These are phyloP conservation scores for Pedinophyceae sp. DNA, from an alignment of 139 green algal genomes.

Conservation along the genomic window DNA sequence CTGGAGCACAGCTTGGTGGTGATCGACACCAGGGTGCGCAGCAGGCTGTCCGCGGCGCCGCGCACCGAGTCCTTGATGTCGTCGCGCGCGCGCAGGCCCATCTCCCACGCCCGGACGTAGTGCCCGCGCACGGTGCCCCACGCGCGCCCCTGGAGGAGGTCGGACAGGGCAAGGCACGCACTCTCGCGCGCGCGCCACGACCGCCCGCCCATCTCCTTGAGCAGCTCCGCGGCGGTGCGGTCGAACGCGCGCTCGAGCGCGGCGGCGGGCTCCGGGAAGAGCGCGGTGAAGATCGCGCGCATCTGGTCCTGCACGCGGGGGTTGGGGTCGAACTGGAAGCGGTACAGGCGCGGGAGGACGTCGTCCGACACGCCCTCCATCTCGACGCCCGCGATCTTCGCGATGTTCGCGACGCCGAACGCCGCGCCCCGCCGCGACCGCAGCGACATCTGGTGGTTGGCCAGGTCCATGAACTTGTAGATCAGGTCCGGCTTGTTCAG, in stretches of 20 bases:
- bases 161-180: constrained; percentile 35
- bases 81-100: too few relatives aligned
- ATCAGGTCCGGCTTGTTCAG: constrained; percentile 80
- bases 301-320: constrained; percentile 57
- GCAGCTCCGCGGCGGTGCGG: constrained; percentile 34
- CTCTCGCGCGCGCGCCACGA: constrained; percentile 77
- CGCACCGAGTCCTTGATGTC: constrained; percentile 33
- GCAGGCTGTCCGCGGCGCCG: constrained; percentile 10
- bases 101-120: too few relatives aligned
- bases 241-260: constrained; percentile 44
- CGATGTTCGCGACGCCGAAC: constrained; percentile 70
- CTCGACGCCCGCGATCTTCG: constrained; percentile 40
- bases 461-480: constrained; percentile 78
- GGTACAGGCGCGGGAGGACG: background rate
- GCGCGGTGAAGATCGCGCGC: constrained; percentile 54
- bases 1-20: background rate
- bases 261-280: constrained; percentile 47
- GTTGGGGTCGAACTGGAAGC: constrained; percentile 65
- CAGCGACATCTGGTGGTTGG: constrained; percentile 44
- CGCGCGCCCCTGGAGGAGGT: constrained; percentile 52
- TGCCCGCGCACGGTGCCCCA: too few relatives aligned
- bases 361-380: background rate
- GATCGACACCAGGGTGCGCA: constrained; percentile 5
- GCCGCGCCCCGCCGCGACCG: constrained; percentile 58
- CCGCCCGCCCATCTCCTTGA: constrained; percentile 49